Conservation (phyloP, 345 rosid species). For the Euphorbia tirucalli region DNA sequence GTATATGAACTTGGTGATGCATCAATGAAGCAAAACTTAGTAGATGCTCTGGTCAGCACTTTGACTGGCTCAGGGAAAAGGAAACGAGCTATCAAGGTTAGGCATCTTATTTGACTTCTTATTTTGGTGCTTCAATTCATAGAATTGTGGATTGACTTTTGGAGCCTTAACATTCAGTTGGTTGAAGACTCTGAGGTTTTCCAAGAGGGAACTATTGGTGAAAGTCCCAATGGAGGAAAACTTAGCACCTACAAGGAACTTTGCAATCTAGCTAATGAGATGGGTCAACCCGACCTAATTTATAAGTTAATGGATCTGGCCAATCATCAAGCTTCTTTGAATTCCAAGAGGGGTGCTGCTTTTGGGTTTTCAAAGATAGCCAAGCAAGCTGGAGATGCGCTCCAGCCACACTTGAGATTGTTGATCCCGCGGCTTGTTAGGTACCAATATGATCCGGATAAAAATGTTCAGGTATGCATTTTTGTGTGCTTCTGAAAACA, state of each 20-base stretch:
- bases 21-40: conserved; percentile 81
- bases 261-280: conserved; percentile 94
- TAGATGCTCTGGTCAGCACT: conserved; percentile 79
- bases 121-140: conserved; percentile 15
- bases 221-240: conserved; percentile 81
- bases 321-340: conserved; percentile 83
- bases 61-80: conserved; percentile 94
- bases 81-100: conserved; percentile 93
- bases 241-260: conserved; percentile 95
- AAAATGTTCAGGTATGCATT: conserved; percentile 82
- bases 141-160: conserved; percentile 11
- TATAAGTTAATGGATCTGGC: conserved; percentile 99
- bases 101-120: conserved; percentile 11
- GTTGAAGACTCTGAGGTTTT: conserved; percentile 90
- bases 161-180: conserved; percentile 46
- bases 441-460: conserved; percentile 95
- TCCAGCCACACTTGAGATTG: conserved; percentile 69
- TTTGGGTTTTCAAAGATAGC: conserved; percentile 97
- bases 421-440: conserved; percentile 91
- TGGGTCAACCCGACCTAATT: conserved; percentile 97
- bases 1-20: conserved; percentile 92
- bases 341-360: conserved; percentile 97
- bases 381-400: conserved; percentile 98
- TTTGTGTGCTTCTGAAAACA: background rate
- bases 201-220: conserved; percentile 88